Conservation (phyloP, 768 basidiomycete genomes). For the Pulveroboletus sp. region DNA sequence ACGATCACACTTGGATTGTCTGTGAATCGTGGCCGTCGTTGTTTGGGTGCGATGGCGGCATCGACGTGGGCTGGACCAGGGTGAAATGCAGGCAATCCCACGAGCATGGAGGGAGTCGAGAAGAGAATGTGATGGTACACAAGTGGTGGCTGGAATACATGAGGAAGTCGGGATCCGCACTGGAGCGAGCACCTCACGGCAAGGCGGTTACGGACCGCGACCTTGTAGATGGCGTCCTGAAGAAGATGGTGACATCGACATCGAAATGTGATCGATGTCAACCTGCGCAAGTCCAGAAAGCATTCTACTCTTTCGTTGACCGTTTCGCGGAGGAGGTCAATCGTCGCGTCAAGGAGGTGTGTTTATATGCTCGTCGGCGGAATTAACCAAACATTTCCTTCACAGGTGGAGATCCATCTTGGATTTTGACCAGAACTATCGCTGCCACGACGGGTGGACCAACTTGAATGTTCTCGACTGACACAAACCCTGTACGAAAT, state of each 20-base stretch:
- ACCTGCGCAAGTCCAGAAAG: not conserved
- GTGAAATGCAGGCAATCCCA: too few relatives aligned
- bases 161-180: slow-evolving; percentile 5
- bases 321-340: slow-evolving; percentile 8
- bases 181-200: slow-evolving; percentile 1
- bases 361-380: not conserved
- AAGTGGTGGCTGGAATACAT: slow-evolving; percentile 17
- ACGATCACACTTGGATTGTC: slow-evolving; percentile 13
- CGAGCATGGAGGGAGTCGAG: too few relatives aligned
- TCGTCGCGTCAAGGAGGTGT: slow-evolving; percentile 7
- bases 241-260: slow-evolving; percentile 2
- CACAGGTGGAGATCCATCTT: slow-evolving; percentile 13
- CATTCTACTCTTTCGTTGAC: slow-evolving; percentile 11
- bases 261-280: slow-evolving; percentile 3
- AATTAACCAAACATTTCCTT: not conserved
- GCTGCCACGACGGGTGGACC: too few relatives aligned
- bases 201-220: not conserved
- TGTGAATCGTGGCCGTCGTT: too few relatives aligned
- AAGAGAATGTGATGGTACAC: not conserved
- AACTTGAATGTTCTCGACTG: too few relatives aligned
- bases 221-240: not conserved
- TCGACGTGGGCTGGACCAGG: too few relatives aligned
- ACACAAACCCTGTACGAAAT: too few relatives aligned
- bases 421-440: not conserved
- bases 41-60: too few relatives aligned